Evolutionary conservation across 257 asterid genomes (phyloP).

Genomic region (Fraxinus cuspidata): DNA sequence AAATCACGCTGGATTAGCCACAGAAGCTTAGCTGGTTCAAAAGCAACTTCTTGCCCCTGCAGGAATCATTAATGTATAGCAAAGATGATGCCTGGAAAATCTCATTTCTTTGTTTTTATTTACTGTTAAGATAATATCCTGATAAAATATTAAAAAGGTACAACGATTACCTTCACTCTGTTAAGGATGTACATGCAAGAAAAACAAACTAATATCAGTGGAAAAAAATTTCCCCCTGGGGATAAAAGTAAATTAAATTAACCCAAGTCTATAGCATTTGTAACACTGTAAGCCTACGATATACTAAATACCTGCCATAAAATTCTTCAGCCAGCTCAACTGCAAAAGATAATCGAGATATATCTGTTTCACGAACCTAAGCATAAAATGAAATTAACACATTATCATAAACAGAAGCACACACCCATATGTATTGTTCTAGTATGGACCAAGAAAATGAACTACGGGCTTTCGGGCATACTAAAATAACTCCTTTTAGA

Average conservation of each 20-base stretch:
- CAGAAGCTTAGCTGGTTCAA: constrained; percentile 91
- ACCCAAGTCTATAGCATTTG: background rate
- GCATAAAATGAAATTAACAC: constrained; percentile 16
- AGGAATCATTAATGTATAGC: constrained; percentile 27
- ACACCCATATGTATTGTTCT: background rate
- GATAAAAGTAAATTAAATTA: constrained; percentile 20
- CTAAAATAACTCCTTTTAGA: background rate
- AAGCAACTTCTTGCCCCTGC: constrained; percentile 96
- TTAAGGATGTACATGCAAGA: constrained; percentile 26
- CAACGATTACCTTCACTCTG: constrained; percentile 88
- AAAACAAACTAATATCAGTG: constrained; percentile 43
- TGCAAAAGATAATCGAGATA: constrained; percentile 89
- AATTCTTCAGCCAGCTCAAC: constrained; percentile 99
- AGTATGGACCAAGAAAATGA: background rate
- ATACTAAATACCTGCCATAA: constrained; percentile 75
- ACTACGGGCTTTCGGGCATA: background rate
- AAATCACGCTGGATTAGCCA: constrained; percentile 99
- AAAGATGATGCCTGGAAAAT: constrained; percentile 11
- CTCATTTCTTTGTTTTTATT: background rate
- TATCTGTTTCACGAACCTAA: constrained; percentile 98
- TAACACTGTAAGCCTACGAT: constrained; percentile 18
- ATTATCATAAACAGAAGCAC: constrained; percentile 2
- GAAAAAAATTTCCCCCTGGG: constrained; percentile 10
- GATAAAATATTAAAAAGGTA: background rate
- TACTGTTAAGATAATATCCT: background rate